Base-by-base conservation (phyloP, 192 early-diverging fungal species). In the Rhizophagus clarus region DNA sequence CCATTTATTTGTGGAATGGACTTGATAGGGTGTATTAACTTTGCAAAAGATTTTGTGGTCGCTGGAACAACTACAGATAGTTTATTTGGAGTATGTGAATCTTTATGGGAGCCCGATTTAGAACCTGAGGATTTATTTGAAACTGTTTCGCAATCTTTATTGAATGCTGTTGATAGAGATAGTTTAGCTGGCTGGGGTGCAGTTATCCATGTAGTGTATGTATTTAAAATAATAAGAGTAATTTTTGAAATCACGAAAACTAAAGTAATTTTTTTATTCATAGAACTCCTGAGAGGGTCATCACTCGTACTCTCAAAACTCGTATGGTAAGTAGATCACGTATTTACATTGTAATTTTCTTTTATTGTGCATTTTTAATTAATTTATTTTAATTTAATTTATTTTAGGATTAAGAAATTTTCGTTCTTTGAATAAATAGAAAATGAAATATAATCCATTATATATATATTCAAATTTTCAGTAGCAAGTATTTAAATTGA, bases 111-210 rank as follows among this genome's bases (percentile, higher is more conserved):
- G 85, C 96, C 97, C 62, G 91, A 98, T 88, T 90, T 99, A 79
- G 85, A 93, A 80, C 97, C 98, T 15, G 97, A 99, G 77, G 97
- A 97, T 81, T 87, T 99, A 71, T 99, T 99, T 81, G 97, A 99
- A 88, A 95, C 94, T 71, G 95, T 98, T 60, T 96, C 95, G 10
- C 98, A 99, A 83, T 89, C 97, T 9, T 85, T 99, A 64, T 86
- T 99, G 83, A 96, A 92, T 83, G 95, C 97, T 22, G 93, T 96
- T 68, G 97, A 99, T 83, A 93, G 98, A 80, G 96, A 99, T 85
- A 93, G 95, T 34, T 81, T 96, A 78, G 93, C 91, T 80, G 98
- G 98, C 70, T 99, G 98, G 98, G 98, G 98, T 84, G 96, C 94
- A 66, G 88, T 96, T 66, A 97, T 99, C 29, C 92, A 96, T 84